Conservation (phyloP, 768 basidiomycete genomes). For the Neoboletus brunneissimus region DNA sequence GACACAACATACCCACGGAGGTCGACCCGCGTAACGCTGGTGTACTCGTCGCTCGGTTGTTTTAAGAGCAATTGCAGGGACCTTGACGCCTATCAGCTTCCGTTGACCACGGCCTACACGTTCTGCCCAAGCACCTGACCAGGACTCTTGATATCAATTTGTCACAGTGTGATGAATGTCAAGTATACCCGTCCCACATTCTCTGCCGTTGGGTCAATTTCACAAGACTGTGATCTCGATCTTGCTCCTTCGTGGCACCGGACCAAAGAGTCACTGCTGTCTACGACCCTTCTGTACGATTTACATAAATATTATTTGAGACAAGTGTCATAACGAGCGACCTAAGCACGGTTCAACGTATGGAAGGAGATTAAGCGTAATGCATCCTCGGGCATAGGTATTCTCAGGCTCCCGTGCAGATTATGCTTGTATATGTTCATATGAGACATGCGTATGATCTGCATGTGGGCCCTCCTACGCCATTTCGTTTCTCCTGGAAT, state of each 20-base stretch:
- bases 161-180: background rate
- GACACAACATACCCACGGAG: constrained; percentile 68
- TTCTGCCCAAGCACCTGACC: background rate
- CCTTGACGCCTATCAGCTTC: background rate
- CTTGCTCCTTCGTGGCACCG: background rate
- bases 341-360: constrained; percentile 68
- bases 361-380: constrained; percentile 43
- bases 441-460: constrained; percentile 11
- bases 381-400: constrained; percentile 18
- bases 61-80: constrained; percentile 6
- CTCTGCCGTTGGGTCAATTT: background rate
- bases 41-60: constrained; percentile 69
- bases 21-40: constrained; percentile 81
- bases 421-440: constrained; percentile 7
- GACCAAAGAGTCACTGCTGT: background rate
- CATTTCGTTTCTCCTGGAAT: background rate
- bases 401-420: constrained; percentile 5
- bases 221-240: background rate
- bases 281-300: background rate
- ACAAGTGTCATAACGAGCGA: constrained; percentile 69
- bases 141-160: background rate
- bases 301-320: background rate
- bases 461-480: background rate
- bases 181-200: background rate
- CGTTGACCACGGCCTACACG: background rate